Evolutionary conservation across 192 early-diverging fungal genomes (phyloP), one percentile per base, ranked within the genome.

Genomic region (Rhizophlyctis rosea): DNA sequence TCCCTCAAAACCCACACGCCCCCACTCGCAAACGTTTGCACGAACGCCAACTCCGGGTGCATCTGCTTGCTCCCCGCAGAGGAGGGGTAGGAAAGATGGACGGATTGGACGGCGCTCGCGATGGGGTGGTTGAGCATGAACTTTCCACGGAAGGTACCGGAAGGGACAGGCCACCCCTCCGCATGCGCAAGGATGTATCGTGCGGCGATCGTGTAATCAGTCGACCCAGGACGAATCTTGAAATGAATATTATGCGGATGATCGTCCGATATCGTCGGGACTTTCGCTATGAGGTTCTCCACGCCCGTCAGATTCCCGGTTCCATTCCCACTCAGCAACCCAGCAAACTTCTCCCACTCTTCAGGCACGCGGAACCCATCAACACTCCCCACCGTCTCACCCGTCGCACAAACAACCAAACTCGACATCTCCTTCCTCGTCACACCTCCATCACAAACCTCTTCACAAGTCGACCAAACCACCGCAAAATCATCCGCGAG

Each of bases 1-100:
- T 64, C 62, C 44, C 14, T 29, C 18, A 64, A 25, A 14, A 64
- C 53, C 50, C 34, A 64, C 11, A 64, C n/a, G 11, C 28, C 36
- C 13, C 62, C 62, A 24, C n/a, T 1, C 16, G 5, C 62, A 11
- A 52, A 13, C 11, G 52, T 64, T 25, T 64, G 62, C 16, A 64
- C 36, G 34, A 64, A 18, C 1, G 54, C 51, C 32, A 64, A 24
- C 14, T 56, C 1, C 32, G 39, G 39, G 47, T 21, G 9, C n/a
- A 60, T 25, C 33, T n/a, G 56, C 33, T 57, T 57, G 14, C n/a
- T 21, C 13, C 56, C 0, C n/a, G 16, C 9, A 34, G 59, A 48
- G 24, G 50, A 13, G 24, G 16, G 25, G 5, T 13, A 25, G 9
- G 11, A 5, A 52, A 25, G 9, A 7, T 62, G 61, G 1, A 64